Evolutionary conservation across 164 flowering plant species (phyloP), one percentile per base, ranked within the genome.

Genomic region (Magnolia sinica): DNA sequence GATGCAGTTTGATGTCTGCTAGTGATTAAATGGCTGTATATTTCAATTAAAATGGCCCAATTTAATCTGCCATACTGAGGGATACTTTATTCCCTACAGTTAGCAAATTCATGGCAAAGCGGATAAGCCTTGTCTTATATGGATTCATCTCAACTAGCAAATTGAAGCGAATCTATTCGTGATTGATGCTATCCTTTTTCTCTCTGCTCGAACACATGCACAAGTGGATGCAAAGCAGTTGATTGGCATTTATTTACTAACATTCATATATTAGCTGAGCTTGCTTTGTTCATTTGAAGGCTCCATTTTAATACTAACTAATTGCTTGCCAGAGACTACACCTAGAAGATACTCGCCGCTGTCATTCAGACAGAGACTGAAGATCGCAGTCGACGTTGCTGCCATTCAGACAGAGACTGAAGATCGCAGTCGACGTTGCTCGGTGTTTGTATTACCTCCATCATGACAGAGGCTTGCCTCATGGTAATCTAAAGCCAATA

Each of bases 401-500:
- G n/a, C n/a, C n/a, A n/a, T n/a, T n/a, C n/a, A 83, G 74, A 74
- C 95, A 93, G 80, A 89, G 97, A 78, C 84, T 96, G 58, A 91
- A 87, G 80, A 87, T 92, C 70, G 91, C 98, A 0, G 85, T 91
- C 18, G 98, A 96, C 23, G 89, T 92, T 64, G 96, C 98, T 76
- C 90, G 88, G 8, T 83, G 91, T 74, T 86, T 96, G 51, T 68
- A 79, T 64, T 86, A 80, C 82, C 98, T 96, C 73, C 99, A 96
- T 68, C 51, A 78, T 75, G 98, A 94, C 61, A 80, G 89, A 82
- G 94, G 90, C 78, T 66, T 92, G 50, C 91, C 94, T 74, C 99
- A 96, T 84, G 99, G 99, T 59, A 89, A 94, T 82, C 81, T 96
- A 8, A 94, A 96, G 84, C 93, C 98, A 14, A 91, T 96, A 71